phyloP scores from a whole-genome alignment of 306 rosid genomes.

The Inga laurina region DNA sequence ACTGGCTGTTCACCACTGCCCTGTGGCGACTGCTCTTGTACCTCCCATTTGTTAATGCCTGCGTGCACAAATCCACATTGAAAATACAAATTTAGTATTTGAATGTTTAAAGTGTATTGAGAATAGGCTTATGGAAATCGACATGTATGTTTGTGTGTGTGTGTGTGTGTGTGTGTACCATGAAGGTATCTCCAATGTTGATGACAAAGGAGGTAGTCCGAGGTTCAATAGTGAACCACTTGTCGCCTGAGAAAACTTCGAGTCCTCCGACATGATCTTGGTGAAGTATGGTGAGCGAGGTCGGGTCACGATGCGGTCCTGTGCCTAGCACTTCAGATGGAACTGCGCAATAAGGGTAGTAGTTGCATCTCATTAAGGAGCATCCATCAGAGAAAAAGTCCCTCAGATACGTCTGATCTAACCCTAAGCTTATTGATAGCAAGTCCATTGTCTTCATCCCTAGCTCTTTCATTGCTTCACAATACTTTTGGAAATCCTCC shows the following conservation, averaged over 20 bases:
- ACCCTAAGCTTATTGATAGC: conserved; percentile 56
- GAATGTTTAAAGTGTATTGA: neutral
- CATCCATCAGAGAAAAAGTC: conserved; percentile 35
- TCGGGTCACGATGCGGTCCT: conserved; percentile 89
- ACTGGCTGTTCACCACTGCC: conserved; percentile 58
- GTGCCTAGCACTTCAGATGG: conserved; percentile 63
- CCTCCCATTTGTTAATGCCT: conserved; percentile 59
- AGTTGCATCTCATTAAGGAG: conserved; percentile 77
- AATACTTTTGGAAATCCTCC: conserved; percentile 56
- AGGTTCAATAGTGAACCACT: conserved; percentile 62
- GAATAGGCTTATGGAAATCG: conserved; percentile 14
- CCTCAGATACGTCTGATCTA: conserved; percentile 25
- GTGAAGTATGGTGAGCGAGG: conserved; percentile 70
- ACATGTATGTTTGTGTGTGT: neutral
- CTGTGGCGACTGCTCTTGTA: conserved; percentile 73
- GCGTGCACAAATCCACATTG: conserved; percentile 12
- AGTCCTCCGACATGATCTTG: conserved; percentile 81
- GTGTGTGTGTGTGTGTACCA: conserved; percentile 32
- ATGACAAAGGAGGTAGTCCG: conserved; percentile 54
- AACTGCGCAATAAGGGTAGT: conserved; percentile 62
- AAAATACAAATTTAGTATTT: neutral
- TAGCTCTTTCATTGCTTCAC: conserved; percentile 59
- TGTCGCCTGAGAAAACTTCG: conserved; percentile 55
- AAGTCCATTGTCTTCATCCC: conserved; percentile 57
- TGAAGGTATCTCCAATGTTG: conserved; percentile 79